Evolutionary conservation across 192 early-diverging fungal species (phyloP).

Genomic region (Coemansia nantahalensis): DNA sequence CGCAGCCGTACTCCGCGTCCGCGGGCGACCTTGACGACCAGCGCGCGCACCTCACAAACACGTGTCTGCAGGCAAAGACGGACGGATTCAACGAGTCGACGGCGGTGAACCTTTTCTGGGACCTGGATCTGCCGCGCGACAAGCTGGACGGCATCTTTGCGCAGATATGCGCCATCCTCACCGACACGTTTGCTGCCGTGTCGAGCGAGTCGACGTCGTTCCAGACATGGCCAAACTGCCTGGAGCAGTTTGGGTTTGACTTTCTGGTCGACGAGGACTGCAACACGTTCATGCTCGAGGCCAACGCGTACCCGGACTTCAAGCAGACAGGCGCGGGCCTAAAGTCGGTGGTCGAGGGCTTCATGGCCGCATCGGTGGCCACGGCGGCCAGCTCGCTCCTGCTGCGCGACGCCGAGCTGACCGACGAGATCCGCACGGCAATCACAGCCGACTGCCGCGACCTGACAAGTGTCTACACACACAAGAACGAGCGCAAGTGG

Average conservation of each 20-base stretch:
- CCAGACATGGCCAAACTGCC: slow-evolving; percentile 61
- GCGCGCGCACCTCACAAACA: slow-evolving; percentile 62
- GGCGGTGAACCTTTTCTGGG: slow-evolving; percentile 60
- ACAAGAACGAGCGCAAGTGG: slow-evolving; percentile 31
- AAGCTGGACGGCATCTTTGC: slow-evolving; percentile 54
- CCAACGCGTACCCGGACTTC: slow-evolving; percentile 70
- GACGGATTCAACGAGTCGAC: slow-evolving; percentile 53
- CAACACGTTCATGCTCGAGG: slow-evolving; percentile 57
- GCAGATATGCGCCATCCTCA: slow-evolving; percentile 57
- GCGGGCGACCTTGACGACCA: slow-evolving; percentile 50
- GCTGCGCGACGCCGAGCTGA: slow-evolving; percentile 9
- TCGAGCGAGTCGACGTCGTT: slow-evolving; percentile 61
- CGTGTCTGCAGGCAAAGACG: slow-evolving; percentile 58
- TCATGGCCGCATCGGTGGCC: slow-evolving; percentile 57
- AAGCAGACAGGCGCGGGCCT: slow-evolving; percentile 61
- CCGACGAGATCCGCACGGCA: slow-evolving; percentile 3
- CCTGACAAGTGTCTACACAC: slow-evolving; percentile 39
- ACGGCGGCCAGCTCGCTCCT: slow-evolving; percentile 30
- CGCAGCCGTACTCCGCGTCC: slow-evolving; percentile 44
- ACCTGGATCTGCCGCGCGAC: slow-evolving; percentile 36
- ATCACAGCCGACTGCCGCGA: slow-evolving; percentile 21
- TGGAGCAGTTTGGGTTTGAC: slow-evolving; percentile 68
- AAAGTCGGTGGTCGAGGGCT: slow-evolving; percentile 57
- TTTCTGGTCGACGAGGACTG: slow-evolving; percentile 60
- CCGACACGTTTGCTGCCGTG: slow-evolving; percentile 60